phyloP scores from a whole-genome alignment of 495 filamentous ascomycete genomes.

The Opeltia flavorubescens region DNA sequence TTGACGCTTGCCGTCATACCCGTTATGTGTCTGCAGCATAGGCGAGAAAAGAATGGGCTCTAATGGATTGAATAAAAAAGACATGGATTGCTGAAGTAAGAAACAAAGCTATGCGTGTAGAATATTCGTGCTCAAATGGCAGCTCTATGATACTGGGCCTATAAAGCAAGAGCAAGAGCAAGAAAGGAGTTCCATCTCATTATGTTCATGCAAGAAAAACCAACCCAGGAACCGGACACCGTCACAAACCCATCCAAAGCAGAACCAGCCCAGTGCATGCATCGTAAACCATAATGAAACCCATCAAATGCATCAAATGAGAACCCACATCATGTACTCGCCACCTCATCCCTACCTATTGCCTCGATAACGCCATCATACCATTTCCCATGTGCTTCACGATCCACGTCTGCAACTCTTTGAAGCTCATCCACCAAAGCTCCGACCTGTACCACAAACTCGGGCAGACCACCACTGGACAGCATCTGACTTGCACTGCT shows the following conservation, averaged over 20 bases:
- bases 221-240: neutral
- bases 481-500: conserved; percentile 73
- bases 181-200: no score
- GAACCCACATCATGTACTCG: neutral
- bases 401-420: conserved; percentile 64
- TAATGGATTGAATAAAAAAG: neutral
- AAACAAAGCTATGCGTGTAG: no score
- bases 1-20: neutral
- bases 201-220: no score
- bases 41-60: neutral
- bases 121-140: no score
- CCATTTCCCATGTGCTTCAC: conserved; percentile 60
- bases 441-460: conserved; percentile 78
- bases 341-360: neutral
- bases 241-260: neutral
- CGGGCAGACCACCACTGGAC: conserved; percentile 64
- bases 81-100: neutral
- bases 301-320: neutral
- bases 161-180: no score
- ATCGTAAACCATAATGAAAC: neutral
- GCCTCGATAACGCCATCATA: conserved; percentile 43
- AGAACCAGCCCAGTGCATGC: neutral
- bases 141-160: no score
- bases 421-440: conserved; percentile 67
- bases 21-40: no score